Evolutionary conservation across 257 asterid species (phyloP), one percentile per base, ranked within the genome.

Genomic region (Haberlea rhodopensis): DNA sequence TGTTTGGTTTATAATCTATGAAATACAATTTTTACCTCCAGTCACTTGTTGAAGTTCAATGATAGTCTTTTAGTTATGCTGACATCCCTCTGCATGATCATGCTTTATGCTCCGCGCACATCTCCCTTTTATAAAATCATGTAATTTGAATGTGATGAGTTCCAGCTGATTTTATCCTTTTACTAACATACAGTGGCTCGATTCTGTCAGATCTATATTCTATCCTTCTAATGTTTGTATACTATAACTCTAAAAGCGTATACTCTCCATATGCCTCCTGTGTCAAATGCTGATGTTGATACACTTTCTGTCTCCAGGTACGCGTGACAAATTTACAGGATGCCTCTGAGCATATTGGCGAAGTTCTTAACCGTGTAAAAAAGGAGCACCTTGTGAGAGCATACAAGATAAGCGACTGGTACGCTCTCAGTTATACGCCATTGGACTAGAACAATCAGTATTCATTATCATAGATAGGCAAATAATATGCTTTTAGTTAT

Each of bases 261-360:
- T 26, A 22, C 15, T 59, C 5, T 34, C 53, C 23, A 11, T 60
- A 9, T 57, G 22, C 40, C 8, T 22, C 21, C 19, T 19, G 45
- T 19, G 0, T 48, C 18, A 62, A 21, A 31, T 53, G 11, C 29
- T 53, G 21, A 8, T 18, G 34, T 51, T 37, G 53, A 8, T 24
- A 31, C 52, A 9, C 34, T 65, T 29, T 25, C 22, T 62, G 56
- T 58, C 31, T 55, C 40, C 73, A 94, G 97, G 99, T 94, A 28
- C 90, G 96, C 18, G 95, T 94, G 60, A 90, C 97, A 19, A 94
- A 94, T 76, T 78, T 94, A 85, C 84, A 72, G 19, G 99, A 94
- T 87, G 97, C 97, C 68, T 19, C 97, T 5, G 97, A 94, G 81
- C 99, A 94, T 77, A 94, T 94, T 37, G 96, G 97, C 20, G 96